Base-by-base conservation (phyloP, 2,329 filamentous ascomycete genomes). In the Aquanectria penicillioides region DNA sequence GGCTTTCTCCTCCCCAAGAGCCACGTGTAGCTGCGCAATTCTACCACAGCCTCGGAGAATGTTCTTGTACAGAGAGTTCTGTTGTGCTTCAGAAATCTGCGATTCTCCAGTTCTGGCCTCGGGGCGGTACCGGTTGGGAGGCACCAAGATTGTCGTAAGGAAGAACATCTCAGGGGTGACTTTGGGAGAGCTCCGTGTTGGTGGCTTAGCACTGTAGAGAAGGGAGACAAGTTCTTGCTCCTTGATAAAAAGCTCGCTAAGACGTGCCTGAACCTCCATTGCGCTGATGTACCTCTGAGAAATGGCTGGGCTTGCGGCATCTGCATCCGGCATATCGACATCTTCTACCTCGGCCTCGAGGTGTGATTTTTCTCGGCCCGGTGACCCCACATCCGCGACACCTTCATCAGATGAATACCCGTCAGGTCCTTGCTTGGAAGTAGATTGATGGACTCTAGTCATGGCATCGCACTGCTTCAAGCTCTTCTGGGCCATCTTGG, bases 151-250 rank as follows among this genome's bases (percentile, higher is more conserved):
- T 29, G 88, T 89, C 55, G 91, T 89, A 55, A 98, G 82, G 78
- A 99, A 99, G 78, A 99, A 98, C 89, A 98, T 97, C 66, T 97
- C 91, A 2, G 92, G 86, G 3, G 81, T 87, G n/a, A 93, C 80
- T 15, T 79, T 79, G 6, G 77, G 77, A 31, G 81, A 77, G 54
- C 83, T 86, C 72, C 86, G 88, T 5, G 83, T 80, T 8, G 75
- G 74, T 5, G 89, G 87, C 57, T 90, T 88, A 15, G 92, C 90
- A 71, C 89, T 90, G 77, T 97, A 99, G 5, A 99, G 80, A n/a
- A 97, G 81, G 13, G 88, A 83, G 37, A 99, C 75, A 26, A 99
- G 83, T 37, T 97, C 93, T 62, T 90, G 86, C 72, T 99, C 95
- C 61, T 93, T 91, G 63, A 93, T 86, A 72, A 99, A 98, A 1